Conservation (phyloP, 495 filamentous ascomycete genomes). For the Glutinoglossum americanum region DNA sequence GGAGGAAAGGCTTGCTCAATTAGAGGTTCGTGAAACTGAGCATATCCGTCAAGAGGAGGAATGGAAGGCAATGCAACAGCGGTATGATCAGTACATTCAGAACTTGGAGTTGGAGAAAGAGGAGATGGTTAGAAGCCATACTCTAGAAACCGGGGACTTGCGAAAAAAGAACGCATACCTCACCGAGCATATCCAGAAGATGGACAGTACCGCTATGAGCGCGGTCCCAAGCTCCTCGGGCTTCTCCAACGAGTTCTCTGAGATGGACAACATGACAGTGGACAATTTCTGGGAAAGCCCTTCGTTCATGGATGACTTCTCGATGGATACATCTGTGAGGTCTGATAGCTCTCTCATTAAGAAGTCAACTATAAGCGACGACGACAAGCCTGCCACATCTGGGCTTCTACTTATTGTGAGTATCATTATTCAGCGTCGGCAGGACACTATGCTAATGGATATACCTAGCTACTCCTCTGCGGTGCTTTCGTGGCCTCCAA, state of each 20-base stretch:
- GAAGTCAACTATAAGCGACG: slow-evolving; percentile 26
- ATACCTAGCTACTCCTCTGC: slow-evolving; percentile 58
- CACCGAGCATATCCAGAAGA: slow-evolving; percentile 60
- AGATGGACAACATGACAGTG: slow-evolving; percentile 71
- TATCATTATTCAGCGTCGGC: background rate
- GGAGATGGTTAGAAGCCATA: slow-evolving; percentile 72
- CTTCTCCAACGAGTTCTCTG: slow-evolving; percentile 46
- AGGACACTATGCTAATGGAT: background rate
- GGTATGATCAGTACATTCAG: slow-evolving; percentile 53
- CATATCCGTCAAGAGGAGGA: slow-evolving; percentile 46
- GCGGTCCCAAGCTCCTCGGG: slow-evolving; percentile 32
- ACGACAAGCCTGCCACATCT: slow-evolving; percentile 39
- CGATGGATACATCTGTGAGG: slow-evolving; percentile 23
- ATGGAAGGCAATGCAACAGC: slow-evolving; percentile 42
- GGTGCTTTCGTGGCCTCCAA: slow-evolving; percentile 93
- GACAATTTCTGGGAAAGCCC: slow-evolving; percentile 19
- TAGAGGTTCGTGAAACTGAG: slow-evolving; percentile 32
- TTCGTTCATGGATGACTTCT: slow-evolving; percentile 38
- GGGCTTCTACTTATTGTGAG: slow-evolving; percentile 37
- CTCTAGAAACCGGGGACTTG: slow-evolving; percentile 80
- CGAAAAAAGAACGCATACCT: slow-evolving; percentile 88
- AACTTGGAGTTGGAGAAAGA: slow-evolving; percentile 70
- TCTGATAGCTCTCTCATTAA: slow-evolving; percentile 22
- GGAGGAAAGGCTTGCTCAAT: slow-evolving; percentile 49
- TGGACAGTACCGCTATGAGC: slow-evolving; percentile 45